Evolutionary conservation across 495 filamentous ascomycete genomes (phyloP).

Genomic region (Talaromyces ruber): DNA sequence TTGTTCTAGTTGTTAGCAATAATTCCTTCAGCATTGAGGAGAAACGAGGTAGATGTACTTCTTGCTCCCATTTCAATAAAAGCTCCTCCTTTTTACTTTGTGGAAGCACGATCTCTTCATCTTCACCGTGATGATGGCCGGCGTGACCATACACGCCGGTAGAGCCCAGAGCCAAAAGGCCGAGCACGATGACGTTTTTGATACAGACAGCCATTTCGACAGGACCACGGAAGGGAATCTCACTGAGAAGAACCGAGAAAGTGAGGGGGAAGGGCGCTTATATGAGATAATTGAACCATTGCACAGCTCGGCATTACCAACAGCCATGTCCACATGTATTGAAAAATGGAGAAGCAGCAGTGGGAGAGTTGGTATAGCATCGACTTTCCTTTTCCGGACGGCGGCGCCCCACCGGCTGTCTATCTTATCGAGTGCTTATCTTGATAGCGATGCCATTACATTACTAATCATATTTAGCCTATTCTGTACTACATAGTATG

Average conservation of each 20-base stretch:
- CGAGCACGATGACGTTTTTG: conserved; percentile 13
- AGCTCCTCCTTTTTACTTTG: conserved; percentile 36
- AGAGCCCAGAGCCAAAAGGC: conserved; percentile 27
- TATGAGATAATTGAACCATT: not conserved
- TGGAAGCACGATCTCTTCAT: conserved; percentile 26
- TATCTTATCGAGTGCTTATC: conserved; percentile 1
- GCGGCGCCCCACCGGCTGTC: not conserved
- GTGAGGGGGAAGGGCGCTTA: not conserved
- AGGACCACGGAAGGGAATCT: not conserved
- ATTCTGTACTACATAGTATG: too few relatives aligned
- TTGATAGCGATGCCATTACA: not conserved
- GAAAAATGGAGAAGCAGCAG: not conserved
- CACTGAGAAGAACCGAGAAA: not conserved
- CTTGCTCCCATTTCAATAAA: conserved; percentile 45
- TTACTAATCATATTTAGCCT: too few relatives aligned
- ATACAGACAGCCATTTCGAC: conserved; percentile 15
- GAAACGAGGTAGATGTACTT: conserved; percentile 20
- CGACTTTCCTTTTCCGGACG: conserved; percentile 6
- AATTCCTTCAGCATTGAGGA: not conserved
- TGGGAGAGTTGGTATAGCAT: conserved; percentile 1
- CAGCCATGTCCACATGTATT: not conserved
- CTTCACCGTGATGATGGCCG: conserved; percentile 21
- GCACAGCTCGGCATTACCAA: not conserved
- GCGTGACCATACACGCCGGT: conserved; percentile 25
- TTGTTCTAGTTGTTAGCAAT: not conserved